Conservation (phyloP, 2,329 filamentous ascomycete genomes). For the Epichloe uncinata region DNA sequence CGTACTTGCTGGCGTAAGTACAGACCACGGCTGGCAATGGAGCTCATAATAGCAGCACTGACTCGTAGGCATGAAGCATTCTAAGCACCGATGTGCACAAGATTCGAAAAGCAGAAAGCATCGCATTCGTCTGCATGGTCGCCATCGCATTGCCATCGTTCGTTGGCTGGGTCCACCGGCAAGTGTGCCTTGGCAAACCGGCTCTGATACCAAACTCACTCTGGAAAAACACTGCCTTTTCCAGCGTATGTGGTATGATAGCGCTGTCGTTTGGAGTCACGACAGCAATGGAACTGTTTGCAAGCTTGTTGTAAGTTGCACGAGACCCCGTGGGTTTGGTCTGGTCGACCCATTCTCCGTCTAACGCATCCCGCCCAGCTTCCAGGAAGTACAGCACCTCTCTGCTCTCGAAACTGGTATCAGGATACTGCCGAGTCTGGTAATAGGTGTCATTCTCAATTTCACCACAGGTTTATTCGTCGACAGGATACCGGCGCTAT, state of each 20-base stretch:
- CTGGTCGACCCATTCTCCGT: background rate
- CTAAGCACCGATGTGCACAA: slow-evolving; percentile 25
- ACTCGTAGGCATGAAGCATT: slow-evolving; percentile 9
- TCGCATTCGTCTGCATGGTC: slow-evolving; percentile 31
- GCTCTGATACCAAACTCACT: slow-evolving; percentile 49
- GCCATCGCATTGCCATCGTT: slow-evolving; percentile 33
- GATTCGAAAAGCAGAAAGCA: slow-evolving; percentile 29
- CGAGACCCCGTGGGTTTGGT: background rate
- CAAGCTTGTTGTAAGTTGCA: slow-evolving; percentile 32
- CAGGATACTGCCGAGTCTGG: slow-evolving; percentile 30
- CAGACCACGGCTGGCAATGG: background rate
- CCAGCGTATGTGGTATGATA: slow-evolving; percentile 38
- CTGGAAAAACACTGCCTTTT: slow-evolving; percentile 45
- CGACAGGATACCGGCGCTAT: slow-evolving; percentile 25
- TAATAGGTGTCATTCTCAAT: slow-evolving; percentile 30
- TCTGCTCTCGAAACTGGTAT: slow-evolving; percentile 31
- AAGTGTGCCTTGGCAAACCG: slow-evolving; percentile 29
- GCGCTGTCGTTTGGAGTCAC: slow-evolving; percentile 31
- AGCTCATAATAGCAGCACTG: background rate
- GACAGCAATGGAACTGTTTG: slow-evolving; percentile 33
- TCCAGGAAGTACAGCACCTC: slow-evolving; percentile 35
- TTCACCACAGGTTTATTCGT: slow-evolving; percentile 32
- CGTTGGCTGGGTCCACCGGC: slow-evolving; percentile 38
- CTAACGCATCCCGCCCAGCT: slow-evolving; percentile 19
- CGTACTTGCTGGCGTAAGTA: slow-evolving; percentile 40